phyloP scores from a whole-genome alignment of 495 filamentous ascomycete genomes.

The Sphaerosporella brunnea region DNA sequence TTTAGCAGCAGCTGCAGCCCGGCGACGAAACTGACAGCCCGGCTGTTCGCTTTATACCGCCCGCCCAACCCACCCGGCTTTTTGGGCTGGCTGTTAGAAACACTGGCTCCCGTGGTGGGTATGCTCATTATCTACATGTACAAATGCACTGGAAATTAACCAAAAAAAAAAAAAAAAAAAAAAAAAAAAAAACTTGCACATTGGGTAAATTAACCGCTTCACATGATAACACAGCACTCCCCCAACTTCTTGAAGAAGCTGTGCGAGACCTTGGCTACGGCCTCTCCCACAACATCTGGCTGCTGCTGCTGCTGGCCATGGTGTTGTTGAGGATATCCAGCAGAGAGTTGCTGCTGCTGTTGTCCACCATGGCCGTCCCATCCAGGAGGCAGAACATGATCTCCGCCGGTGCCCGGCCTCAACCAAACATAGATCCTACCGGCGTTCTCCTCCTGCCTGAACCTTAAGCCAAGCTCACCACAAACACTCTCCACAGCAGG shows the following conservation, averaged over 20 bases:
- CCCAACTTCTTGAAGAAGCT: conserved; percentile 16
- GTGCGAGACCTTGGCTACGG: conserved; percentile 4
- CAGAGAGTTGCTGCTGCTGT: conserved; percentile 6
- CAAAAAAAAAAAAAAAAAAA: background rate
- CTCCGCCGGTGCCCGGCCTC: background rate
- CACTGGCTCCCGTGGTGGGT: too few species aligned
- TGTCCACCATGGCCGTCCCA: conserved; percentile 4
- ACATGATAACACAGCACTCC: conserved; percentile 17
- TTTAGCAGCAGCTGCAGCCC: too few species aligned
- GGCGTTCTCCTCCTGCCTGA: conserved; percentile 66
- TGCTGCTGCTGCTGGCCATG: conserved; percentile 12
- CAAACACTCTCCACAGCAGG: conserved; percentile 77
- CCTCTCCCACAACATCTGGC: conserved; percentile 9
- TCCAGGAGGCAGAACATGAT: background rate
- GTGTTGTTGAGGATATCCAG: conserved; percentile 1
- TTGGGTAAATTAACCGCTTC: background rate
- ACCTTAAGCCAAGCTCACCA: conserved; percentile 61
- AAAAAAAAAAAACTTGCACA: background rate
- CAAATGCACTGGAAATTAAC: too few species aligned
- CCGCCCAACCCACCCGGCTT: too few species aligned
- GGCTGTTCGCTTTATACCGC: too few species aligned
- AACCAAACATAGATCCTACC: conserved; percentile 42
- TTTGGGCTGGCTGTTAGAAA: too few species aligned
- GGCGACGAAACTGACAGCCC: too few species aligned
- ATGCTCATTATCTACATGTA: too few species aligned